Evolutionary conservation across 2,329 filamentous ascomycete genomes (phyloP), one percentile per base, ranked within the genome.

Genomic region (Exophiala aquamarina): DNA sequence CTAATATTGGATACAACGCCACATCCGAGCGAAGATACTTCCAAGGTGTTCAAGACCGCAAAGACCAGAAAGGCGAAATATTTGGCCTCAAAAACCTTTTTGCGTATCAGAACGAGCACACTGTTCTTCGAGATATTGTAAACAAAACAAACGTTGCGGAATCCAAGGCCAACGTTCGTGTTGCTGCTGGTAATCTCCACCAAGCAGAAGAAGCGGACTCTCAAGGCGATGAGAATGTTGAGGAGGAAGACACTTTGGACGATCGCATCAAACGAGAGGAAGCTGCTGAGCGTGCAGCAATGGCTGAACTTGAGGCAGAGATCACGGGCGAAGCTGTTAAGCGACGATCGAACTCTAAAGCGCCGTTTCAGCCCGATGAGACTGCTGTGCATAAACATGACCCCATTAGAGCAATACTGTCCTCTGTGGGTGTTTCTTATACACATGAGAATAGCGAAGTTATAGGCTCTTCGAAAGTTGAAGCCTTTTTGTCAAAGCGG

Each of bases 111-210:
- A 81, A 82, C 38, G 57, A 61, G 44, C 87, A 87, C 50, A 79
- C 94, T 10, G 77, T 96, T 11, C 77, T 97, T 4, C 81, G 88
- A n/a, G 89, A 96, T 46, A 97, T 98, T 58, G 89, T 98, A 59
- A 95, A 97, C 73, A 95, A 96, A 68, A 97, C 93, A 20, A 98
- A 98, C 61, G 84, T 98, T 41, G 93, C 93, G 3, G 93, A 98
- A 70, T 89, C 89, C 33, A 88, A 85, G 62, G 89, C 87, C 1
- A 92, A 90, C 0, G 86, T 97, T 8, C 78, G 81, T 20, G 82
- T 96, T 21, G 76, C 84, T n/a, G 84, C 87, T 44, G 77, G 95
- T 14, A 82, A 94, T 50, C 75, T 88, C 59, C 79, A 85, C 13
- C 74, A 82, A 52, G 78, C 77, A 0, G 73, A 78, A 35, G 77